Evolutionary conservation across 75 land plant species (phyloP).

Genomic region (Adiantum capillusveneris): DNA sequence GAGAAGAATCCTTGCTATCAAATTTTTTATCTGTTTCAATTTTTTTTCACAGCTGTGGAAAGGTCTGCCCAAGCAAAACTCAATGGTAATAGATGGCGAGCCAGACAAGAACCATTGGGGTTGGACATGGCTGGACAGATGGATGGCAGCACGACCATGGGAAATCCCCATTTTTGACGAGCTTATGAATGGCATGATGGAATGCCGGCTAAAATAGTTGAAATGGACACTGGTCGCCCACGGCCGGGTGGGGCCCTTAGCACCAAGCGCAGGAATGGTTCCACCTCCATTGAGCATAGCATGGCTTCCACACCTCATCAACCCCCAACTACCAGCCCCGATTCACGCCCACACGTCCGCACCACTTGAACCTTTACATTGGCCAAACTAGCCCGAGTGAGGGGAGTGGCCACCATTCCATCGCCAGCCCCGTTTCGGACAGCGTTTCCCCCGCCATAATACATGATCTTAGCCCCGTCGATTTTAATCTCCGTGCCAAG

Average conservation of each 20-base stretch:
- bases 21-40: slow-evolving; percentile 2
- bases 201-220: slow-evolving; percentile 46
- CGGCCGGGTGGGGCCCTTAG: too few relatives aligned
- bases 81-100: slow-evolving; percentile 20
- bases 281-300: slow-evolving; percentile 22
- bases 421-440: background rate
- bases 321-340: background rate
- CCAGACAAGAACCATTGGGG: slow-evolving; percentile 58
- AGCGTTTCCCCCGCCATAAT: background rate
- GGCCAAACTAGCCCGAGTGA: too few relatives aligned
- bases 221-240: slow-evolving; percentile 57
- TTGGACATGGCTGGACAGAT: too few relatives aligned
- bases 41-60: background rate
- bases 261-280: slow-evolving; percentile 35
- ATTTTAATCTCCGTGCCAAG: background rate
- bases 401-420: background rate
- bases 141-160: slow-evolving; percentile 97
- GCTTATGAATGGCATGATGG: background rate
- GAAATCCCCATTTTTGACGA: slow-evolving; percentile 29
- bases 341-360: background rate
- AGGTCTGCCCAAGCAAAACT: slow-evolving; percentile 14
- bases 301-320: slow-evolving; percentile 23
- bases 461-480: background rate
- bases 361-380: too few relatives aligned
- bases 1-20: slow-evolving; percentile 33